Evolutionary conservation across 169 alveolate genomes (phyloP), one percentile per base, ranked within the genome.

Genomic region (Cryptosporidium xiaoi): DNA sequence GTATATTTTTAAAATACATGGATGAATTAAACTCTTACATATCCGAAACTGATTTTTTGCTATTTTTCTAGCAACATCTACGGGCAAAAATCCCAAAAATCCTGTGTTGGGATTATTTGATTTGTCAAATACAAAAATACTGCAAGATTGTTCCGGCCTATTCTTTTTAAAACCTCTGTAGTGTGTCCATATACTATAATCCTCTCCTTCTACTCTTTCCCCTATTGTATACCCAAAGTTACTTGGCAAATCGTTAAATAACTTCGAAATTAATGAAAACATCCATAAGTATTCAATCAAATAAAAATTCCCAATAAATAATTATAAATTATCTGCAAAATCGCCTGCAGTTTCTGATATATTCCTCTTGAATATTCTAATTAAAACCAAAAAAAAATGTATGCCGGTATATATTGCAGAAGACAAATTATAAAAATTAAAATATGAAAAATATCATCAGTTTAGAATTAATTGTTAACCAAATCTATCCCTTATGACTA

Each of bases 141-240:
- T 77, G 29, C 87, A 77, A 18, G 71, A 40, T 27, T 56, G 69
- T 8, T 77, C 87, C 18, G 71, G 71, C 20, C 64, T 77, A 60
- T 77, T 77, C 64, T 77, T 77, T 40, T 60, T 77, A 40, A 13
- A 77, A 13, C 87, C 87, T 60, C 71, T 77, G 50, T 77, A 77
- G 27, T 77, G 87, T 20, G 71, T 62, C 87, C 87, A 77, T 56
- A 77, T 60, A 27, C 77, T 77, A 31, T 77, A 60, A 8, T 60
- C 87, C 29, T 77, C 87, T 2, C 83, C 83, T 53, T 69, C 44
- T 13, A 77, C 27, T 48, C 56, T 77, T 34, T 77, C 87, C 10
- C 87, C 87, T 77, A 77, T 77, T 16, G 64, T 60, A 77, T 77
- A 77, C 16, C 87, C 87, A 77, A 77, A 77, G 33, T 62, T 77